Base-by-base conservation (phyloP, 106 monocot genomes). In the Dioscorea dumetorum region DNA sequence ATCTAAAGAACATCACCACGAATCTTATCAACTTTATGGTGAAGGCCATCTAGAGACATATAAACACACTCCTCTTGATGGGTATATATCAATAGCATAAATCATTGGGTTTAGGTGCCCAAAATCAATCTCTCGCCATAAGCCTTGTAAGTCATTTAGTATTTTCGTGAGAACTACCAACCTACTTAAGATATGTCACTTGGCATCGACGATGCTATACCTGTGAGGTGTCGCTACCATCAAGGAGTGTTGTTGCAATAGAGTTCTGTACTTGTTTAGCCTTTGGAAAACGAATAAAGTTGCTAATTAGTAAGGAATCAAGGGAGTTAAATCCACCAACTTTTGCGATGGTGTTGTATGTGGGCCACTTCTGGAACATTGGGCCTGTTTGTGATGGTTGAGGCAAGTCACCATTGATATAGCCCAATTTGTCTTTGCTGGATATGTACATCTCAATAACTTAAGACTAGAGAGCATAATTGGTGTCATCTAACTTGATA, bases 391-490 rank as follows among this genome's bases (percentile, higher is more conserved):
- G 2, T 0, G 58, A 48, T 22, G 67, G 74, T n/a, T 33, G 67
- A 10, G 65, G 41, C 8, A 41, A 19, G 16, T 67, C 49, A 2
- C 56, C 67, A 67, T 67, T 67, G 33, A 75, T 75, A 21, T 75
- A 75, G 18, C 74, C 67, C 57, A 58, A 15, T n/a, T 75, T 75
- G 72, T 34, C 3, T 34, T 34, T 34, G 34, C 34, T 7, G 7
- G 34, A 34, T 3, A 34, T 34, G 12, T 67, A 62, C 72, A 72
- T 75, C 74, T 67, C 74, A n/a, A 67, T 67, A 48, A 75, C 74
- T 48, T 75, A 58, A 49, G 67, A 65, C 66, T 67, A 75, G 2
- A 75, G 24, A 7, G 23, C 67, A 67, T 67, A 75, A 49, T 75
- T 75, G 66, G 57, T 15, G 4, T 67, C 67, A 67, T 75, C 9